Evolutionary conservation across 345 rosid genomes (phyloP).

Genomic region (Melaleuca quinquenervia): DNA sequence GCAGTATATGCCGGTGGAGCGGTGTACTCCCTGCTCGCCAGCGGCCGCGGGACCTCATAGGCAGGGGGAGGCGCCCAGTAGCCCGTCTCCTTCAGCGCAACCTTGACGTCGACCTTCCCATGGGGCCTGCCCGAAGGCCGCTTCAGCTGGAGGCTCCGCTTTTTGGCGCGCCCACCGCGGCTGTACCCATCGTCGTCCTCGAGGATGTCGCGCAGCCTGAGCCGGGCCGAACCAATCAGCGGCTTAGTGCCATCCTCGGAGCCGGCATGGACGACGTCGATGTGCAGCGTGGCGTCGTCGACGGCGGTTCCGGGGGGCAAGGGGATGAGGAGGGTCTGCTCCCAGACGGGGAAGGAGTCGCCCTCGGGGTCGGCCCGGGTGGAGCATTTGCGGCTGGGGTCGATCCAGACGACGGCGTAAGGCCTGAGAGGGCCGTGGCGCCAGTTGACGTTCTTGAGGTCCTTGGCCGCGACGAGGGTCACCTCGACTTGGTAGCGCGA

Average conservation of each 20-base stretch:
- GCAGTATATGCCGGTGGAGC: not conserved
- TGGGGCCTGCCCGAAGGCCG: constrained; percentile 94
- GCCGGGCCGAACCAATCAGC: constrained; percentile 63
- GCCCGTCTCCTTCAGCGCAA: constrained; percentile 23
- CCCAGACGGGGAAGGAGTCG: constrained; percentile 61
- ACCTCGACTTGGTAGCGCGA: constrained; percentile 33
- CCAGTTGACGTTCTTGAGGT: constrained; percentile 87
- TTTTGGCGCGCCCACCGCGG: constrained; percentile 18
- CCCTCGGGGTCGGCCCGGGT: constrained; percentile 56
- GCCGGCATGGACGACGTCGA: constrained; percentile 71
- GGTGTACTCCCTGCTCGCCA: not conserved
- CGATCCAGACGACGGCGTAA: constrained; percentile 71
- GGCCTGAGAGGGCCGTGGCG: constrained; percentile 57
- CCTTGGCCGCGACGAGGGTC: constrained; percentile 47
- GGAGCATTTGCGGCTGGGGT: constrained; percentile 38
- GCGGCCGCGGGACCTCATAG: constrained; percentile 1
- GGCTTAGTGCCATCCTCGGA: constrained; percentile 56
- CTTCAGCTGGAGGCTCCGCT: constrained; percentile 42
- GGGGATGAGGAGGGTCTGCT: constrained; percentile 37
- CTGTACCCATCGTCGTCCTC: constrained; percentile 40
- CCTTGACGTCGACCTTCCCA: constrained; percentile 56
- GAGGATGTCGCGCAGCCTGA: constrained; percentile 48
- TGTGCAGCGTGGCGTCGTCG: constrained; percentile 30
- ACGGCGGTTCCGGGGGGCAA: constrained; percentile 22
- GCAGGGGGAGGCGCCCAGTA: constrained; percentile 16